phyloP scores from a whole-genome alignment of 1,284 basidiomycete genomes.

The Papiliotrema terrestris region DNA sequence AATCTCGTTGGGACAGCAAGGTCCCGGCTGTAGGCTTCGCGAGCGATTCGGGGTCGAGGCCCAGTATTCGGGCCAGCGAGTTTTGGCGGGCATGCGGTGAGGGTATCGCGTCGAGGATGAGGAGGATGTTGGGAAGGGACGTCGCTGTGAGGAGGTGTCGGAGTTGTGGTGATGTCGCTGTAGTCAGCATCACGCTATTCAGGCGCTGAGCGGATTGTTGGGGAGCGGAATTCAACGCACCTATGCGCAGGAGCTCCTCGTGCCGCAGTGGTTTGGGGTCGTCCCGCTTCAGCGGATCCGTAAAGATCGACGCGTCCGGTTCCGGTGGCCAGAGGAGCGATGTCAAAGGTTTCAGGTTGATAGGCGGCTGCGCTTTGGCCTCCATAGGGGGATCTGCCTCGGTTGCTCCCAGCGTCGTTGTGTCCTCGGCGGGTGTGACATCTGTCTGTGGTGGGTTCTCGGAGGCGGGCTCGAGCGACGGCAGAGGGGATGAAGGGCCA shows the following conservation, averaged over 20 bases:
- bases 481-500: conserved; percentile 4
- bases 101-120: conserved; percentile 33
- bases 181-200: conserved; percentile 7
- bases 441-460: background rate
- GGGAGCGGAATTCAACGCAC: conserved; percentile 19
- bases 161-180: conserved; percentile 37
- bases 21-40: conserved; percentile 16
- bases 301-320: conserved; percentile 39
- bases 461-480: conserved; percentile 1
- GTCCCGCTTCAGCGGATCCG: conserved; percentile 41
- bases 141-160: conserved; percentile 33
- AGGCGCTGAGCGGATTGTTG: background rate
- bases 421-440: background rate
- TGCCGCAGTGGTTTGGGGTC: conserved; percentile 45
- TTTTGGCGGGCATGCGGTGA: conserved; percentile 19
- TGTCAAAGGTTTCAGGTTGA: conserved; percentile 23
- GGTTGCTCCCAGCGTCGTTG: background rate
- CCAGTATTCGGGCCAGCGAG: conserved; percentile 32
- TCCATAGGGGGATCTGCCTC: background rate
- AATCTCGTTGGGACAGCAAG: conserved; percentile 25
- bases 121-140: conserved; percentile 28
- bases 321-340: conserved; percentile 44
- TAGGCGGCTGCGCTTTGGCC: background rate
- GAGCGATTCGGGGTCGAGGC: conserved; percentile 30
- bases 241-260: conserved; percentile 43